Base-by-base conservation (phyloP, 2,329 filamentous ascomycete genomes). In the Neophaeococcomyces mojaviensis region DNA sequence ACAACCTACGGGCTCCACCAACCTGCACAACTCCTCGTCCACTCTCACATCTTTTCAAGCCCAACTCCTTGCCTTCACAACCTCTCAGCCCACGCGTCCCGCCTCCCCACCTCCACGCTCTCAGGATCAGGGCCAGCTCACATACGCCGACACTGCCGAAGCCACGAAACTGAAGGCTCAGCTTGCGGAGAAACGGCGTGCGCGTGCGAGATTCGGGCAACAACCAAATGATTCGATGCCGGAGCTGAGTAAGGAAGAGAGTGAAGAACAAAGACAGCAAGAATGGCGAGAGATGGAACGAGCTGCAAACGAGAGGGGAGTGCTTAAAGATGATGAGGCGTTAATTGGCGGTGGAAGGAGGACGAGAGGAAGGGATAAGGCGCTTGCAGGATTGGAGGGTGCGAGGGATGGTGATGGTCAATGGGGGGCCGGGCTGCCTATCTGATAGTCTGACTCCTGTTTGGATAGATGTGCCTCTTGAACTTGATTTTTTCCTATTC, bases 111-210 rank as follows among this genome's bases (percentile, higher is more conserved):
- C 63, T 42, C 62, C 63, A 9, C 61, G 66, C 44, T 56, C 60
- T 6, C 65, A 67, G 12, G 61, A 60, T 12, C 65, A 70, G 65
- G 72, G 70, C 4, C 69, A 72, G 53, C 55, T 73, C 15, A 67
- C 68, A 22, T 73, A 72, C 46, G 68, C 72, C 47, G 69, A 72
- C 49, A 63, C 68, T 1, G 68, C 79, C 37, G 74, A 58, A 45
- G 53, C 75, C 2, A 68, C 71, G 10, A 72, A 71, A 44, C 76
- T 77, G 56, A 73, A 73, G n/a, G 74, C 77, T 28, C 73, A 71
- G 31, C 73, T 72, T 22, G 70, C 75, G 51, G 70, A 72, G 3
- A 71, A 73, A 34, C 48, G 55, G 18, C 31, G 47, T 22, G 47
- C 43, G 28, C 47, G 48, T 24, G 47, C 45, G n/a, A 50, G 61